Conservation (phyloP, 768 basidiomycete species). For the Mycena indigotica region DNA sequence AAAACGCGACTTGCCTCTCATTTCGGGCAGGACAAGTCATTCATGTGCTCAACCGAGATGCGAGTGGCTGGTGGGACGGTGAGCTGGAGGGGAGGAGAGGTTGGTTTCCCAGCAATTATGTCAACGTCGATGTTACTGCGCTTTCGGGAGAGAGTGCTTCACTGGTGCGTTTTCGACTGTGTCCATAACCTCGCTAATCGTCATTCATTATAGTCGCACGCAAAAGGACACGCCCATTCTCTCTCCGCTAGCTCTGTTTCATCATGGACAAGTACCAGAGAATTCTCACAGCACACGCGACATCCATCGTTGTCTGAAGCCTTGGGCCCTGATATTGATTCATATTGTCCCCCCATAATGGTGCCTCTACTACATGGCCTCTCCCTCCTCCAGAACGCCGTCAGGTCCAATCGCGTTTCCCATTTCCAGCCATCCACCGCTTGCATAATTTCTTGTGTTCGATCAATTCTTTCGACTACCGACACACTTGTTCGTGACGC, state of each 20-base stretch:
- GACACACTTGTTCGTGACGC: slow-evolving; percentile 87
- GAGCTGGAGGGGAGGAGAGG: slow-evolving; percentile 86
- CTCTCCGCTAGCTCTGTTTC: slow-evolving; percentile 53
- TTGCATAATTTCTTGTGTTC: slow-evolving; percentile 91
- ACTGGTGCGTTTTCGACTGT: slow-evolving; percentile 31
- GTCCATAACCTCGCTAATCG: no score
- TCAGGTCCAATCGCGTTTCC: slow-evolving; percentile 68
- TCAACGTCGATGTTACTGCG: slow-evolving; percentile 63
- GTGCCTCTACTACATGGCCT: slow-evolving; percentile 83
- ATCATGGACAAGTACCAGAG: slow-evolving; percentile 53
- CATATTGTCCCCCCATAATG: slow-evolving; percentile 80
- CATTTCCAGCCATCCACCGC: slow-evolving; percentile 96
- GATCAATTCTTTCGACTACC: slow-evolving; percentile 79
- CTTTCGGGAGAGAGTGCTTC: slow-evolving; percentile 55
- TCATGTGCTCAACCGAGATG: slow-evolving; percentile 83
- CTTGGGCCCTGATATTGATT: slow-evolving; percentile 53
- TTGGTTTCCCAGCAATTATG: slow-evolving; percentile 99
- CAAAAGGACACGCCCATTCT: slow-evolving; percentile 50
- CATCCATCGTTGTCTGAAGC: slow-evolving; percentile 48
- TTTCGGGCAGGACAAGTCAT: slow-evolving; percentile 93
- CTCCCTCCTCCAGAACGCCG: slow-evolving; percentile 83
- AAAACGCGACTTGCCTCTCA: slow-evolving; percentile 77
- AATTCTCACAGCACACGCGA: slow-evolving; percentile 40
- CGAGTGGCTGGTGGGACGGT: slow-evolving; percentile 98
- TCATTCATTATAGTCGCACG: slow-evolving; percentile 33